Evolutionary conservation across 768 basidiomycete species (phyloP), one percentile per base, ranked within the genome.

Genomic region (Boletus coccyginus): DNA sequence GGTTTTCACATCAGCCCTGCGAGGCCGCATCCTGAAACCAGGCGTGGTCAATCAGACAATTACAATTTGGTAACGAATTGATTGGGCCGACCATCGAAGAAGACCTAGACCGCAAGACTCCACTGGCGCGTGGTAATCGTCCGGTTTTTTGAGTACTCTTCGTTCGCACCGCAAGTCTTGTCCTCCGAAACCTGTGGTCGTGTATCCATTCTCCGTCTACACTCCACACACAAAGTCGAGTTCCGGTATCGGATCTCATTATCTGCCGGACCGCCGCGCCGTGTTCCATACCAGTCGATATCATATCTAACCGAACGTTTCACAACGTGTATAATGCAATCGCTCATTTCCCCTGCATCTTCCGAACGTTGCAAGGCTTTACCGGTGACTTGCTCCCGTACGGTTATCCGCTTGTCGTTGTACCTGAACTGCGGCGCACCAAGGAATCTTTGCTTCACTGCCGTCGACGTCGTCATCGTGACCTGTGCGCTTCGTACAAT

Each of bases 301-400:
- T 68, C 67, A 57, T 68, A 69, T 69, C 68, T 70, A 69, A n/a
- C 53, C 68, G 68, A 58, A 21, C 40, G 31, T 50, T 55, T 56
- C 41, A 39, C 56, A 52, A 54, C 50, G 19, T 53, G 56, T 43
- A 29, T 21, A 41, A 42, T 58, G 16, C 53, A 33, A 55, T 59
- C 31, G 40, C 52, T 53, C 58, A 61, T 65, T 50, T 47, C 42
- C 48, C 51, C 35, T 53, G 53, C 63, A 51, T 53, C 43, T 56
- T 55, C 29, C 43, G 13, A 43, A 53, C 50, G 48, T 57, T 56
- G 50, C 21, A 53, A 38, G 19, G 42, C 16, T 56, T 50, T n/a
- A 43, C 55, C 53, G 50, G 47, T 35, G 50, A 41, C 55, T 16
- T 29, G 39, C 45, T 35, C 50, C 29, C 35, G 35, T 36, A 52